These are phyloP conservation scores for Eucalyptus regnans DNA, from an alignment of 345 rosid genomes.

Conservation along the genomic window DNA sequence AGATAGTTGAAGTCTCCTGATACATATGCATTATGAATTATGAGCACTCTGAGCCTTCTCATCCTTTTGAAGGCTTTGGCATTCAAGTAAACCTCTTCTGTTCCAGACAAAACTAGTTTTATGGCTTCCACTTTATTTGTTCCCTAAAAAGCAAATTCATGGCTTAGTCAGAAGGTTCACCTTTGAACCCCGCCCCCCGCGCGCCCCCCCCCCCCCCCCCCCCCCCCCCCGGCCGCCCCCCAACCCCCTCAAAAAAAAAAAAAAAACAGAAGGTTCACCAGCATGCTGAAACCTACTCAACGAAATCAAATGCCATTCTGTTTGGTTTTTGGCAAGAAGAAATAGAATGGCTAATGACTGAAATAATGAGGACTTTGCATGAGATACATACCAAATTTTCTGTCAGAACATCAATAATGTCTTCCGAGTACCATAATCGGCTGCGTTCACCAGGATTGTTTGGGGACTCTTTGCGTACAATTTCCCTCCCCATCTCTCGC, in stretches of 20 bases:
- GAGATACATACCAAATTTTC: conserved; percentile 1
- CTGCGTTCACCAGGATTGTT: conserved; percentile 15
- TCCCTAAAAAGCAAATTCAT: conserved; percentile 3
- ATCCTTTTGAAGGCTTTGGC: conserved; percentile 8
- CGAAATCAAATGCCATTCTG: neutral
- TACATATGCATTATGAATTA: conserved; percentile 1
- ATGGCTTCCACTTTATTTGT: conserved; percentile 15
- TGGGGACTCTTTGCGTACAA: conserved; percentile 11
- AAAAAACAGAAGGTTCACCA: neutral
- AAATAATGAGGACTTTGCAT: neutral
- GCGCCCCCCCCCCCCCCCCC: no score
- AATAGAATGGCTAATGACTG: neutral
- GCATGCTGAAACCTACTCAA: neutral
- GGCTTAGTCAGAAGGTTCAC: neutral
- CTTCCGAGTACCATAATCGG: conserved; percentile 9
- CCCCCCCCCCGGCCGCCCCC: no score
- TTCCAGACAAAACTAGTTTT: neutral
- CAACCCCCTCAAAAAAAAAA: no score
- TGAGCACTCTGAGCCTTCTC: conserved; percentile 15
- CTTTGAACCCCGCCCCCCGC: no score
- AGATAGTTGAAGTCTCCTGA: conserved; percentile 6
- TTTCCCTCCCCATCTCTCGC: conserved; percentile 21
- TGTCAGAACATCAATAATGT: conserved; percentile 3
- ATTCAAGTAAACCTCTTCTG: neutral
- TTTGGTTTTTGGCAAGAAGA: neutral